A percentile compares a stretch with the other conserved stretches of the same genome.
phyloP scores from a whole-genome alignment of 2,329 filamentous ascomycete species.

The Boeremia lycopersici region DNA sequence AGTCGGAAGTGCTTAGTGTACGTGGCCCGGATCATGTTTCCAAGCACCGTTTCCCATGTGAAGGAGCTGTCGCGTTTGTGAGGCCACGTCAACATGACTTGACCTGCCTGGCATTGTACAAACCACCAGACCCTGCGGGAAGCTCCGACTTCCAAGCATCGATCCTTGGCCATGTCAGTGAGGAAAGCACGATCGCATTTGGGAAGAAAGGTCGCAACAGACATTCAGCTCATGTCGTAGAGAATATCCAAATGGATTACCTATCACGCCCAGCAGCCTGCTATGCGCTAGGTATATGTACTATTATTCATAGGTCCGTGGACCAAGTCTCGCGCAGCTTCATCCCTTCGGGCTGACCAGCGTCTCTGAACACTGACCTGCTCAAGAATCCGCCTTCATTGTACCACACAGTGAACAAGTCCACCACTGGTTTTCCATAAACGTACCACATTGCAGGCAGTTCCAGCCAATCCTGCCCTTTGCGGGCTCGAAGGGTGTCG shows the following conservation, averaged over 20 bases:
- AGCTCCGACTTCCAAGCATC: too few relatives aligned
- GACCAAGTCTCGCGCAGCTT: too few relatives aligned
- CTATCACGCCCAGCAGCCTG: too few relatives aligned
- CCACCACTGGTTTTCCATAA: conserved; percentile 70
- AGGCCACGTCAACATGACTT: neutral
- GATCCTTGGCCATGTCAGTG: too few relatives aligned
- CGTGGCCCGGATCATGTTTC: neutral
- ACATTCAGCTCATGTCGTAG: too few relatives aligned
- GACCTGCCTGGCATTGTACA: neutral
- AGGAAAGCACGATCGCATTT: too few relatives aligned
- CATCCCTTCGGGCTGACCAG: neutral
- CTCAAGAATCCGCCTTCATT: conserved; percentile 56
- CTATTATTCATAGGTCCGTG: too few relatives aligned
- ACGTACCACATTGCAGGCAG: conserved; percentile 63
- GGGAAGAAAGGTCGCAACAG: too few relatives aligned
- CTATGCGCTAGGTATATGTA: too few relatives aligned
- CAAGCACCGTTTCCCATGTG: neutral
- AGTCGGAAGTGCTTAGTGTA: neutral
- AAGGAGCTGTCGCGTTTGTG: neutral
- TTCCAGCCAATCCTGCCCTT: conserved; percentile 63
- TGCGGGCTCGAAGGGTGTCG: conserved; percentile 51
- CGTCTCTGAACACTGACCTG: neutral
- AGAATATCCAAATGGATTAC: too few relatives aligned
- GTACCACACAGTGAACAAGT: conserved; percentile 65
- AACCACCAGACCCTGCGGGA: too few relatives aligned